phyloP scores from a whole-genome alignment of 441 rosid species.

The Populus hybrid region DNA sequence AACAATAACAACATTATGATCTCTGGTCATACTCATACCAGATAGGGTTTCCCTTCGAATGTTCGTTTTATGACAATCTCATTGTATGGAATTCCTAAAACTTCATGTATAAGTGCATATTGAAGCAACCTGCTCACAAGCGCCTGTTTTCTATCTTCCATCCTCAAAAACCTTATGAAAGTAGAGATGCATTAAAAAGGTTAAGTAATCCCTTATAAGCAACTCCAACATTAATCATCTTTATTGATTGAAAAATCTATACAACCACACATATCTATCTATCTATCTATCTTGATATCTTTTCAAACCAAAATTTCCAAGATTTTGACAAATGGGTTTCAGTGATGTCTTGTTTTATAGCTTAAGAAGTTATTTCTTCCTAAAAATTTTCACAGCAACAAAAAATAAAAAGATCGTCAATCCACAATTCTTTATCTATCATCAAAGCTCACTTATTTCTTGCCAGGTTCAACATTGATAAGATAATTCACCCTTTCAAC shows the following conservation, averaged over 20 bases:
- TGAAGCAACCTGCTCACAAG: constrained; percentile 64
- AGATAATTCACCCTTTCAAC: background rate
- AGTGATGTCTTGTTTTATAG: background rate
- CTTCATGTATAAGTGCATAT: constrained; percentile 43
- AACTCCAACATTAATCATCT: background rate
- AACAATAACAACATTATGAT: background rate
- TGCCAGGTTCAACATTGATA: background rate
- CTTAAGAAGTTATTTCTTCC: background rate
- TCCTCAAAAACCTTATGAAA: constrained; percentile 40
- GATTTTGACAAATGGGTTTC: background rate
- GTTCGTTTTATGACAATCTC: constrained; percentile 50
- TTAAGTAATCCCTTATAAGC: background rate
- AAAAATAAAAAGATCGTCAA: background rate
- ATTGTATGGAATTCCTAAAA: constrained; percentile 39
- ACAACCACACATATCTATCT: background rate
- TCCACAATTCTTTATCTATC: background rate
- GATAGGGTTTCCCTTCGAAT: constrained; percentile 58
- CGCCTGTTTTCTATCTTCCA: constrained; percentile 60
- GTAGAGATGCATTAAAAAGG: background rate
- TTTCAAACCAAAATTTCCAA: background rate
- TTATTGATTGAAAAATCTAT: background rate
- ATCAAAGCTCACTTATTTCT: background rate
- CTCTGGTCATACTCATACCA: constrained; percentile 42
- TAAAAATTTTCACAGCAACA: background rate
- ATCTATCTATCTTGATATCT: too few relatives aligned